A percentile compares a stretch with the other conserved stretches of the same genome.
phyloP scores from a whole-genome alignment of 208 protist species.

The Trypanosoma brucei region DNA sequence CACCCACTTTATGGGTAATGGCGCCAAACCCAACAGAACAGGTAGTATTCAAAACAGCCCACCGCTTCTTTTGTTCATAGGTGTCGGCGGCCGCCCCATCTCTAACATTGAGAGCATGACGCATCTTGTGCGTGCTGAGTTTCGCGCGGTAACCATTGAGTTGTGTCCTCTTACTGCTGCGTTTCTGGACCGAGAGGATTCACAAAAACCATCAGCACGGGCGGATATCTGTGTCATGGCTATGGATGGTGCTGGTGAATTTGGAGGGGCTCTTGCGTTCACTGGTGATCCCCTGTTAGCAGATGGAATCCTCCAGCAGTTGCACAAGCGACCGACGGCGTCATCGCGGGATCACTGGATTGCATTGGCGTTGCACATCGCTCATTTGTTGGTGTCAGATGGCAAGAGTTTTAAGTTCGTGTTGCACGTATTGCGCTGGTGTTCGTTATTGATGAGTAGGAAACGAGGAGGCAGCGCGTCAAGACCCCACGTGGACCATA shows the following conservation, averaged over 20 bases:
- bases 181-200: neutral
- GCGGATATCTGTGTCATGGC: conserved; percentile 21
- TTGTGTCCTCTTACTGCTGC: conserved; percentile 10
- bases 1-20: neutral
- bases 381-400: conserved; percentile 16
- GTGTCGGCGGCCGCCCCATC: conserved; percentile 20
- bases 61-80: conserved; percentile 19
- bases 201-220: neutral
- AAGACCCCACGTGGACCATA: neutral
- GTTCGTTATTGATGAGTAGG: neutral
- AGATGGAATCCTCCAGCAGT: conserved; percentile 1
- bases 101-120: conserved; percentile 11
- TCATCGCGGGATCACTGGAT: neutral
- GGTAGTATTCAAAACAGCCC: neutral
- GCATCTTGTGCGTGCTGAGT: conserved; percentile 5
- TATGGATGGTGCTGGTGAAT: conserved; percentile 21
- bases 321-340: conserved; percentile 9
- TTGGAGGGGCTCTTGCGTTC: conserved; percentile 29
- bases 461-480: neutral
- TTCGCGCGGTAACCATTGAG: conserved; percentile 15
- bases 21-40: neutral
- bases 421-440: conserved; percentile 1
- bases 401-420: conserved; percentile 12
- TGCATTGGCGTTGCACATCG: conserved; percentile 10
- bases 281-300: conserved; percentile 10